Evolutionary conservation across 495 filamentous ascomycete genomes (phyloP).

Genomic region (Talaromyces thailandensis): DNA sequence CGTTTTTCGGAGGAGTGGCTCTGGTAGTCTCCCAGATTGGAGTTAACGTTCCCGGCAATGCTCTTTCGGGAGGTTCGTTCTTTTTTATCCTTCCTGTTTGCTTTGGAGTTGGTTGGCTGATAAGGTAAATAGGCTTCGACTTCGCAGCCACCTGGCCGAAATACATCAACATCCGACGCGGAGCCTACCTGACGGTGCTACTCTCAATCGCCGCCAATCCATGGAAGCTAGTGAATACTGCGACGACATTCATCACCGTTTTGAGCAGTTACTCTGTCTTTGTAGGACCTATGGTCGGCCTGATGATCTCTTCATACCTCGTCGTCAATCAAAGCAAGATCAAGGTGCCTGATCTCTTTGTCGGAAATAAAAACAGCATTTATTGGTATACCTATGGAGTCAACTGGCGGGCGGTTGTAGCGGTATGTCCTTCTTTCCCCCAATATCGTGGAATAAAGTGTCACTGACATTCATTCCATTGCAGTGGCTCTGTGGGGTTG

Average conservation of each 20-base stretch:
- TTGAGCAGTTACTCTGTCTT: conserved; percentile 41
- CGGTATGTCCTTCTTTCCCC: conserved; percentile 10
- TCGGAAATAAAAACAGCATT: conserved; percentile 17
- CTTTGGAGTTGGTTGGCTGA: not conserved
- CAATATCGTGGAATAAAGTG: not conserved
- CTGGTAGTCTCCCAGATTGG: conserved; percentile 45
- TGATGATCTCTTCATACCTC: conserved; percentile 33
- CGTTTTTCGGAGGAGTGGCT: conserved; percentile 42
- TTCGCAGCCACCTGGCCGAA: conserved; percentile 47
- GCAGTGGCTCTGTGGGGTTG: conserved; percentile 17
- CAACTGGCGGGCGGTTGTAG: conserved; percentile 33
- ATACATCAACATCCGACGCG: conserved; percentile 50
- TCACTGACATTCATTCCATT: not conserved
- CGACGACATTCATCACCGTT: conserved; percentile 38
- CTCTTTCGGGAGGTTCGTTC: conserved; percentile 29
- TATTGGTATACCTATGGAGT: conserved; percentile 33
- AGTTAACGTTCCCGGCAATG: conserved; percentile 50
- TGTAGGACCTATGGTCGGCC: conserved; percentile 31
- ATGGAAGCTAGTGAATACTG: conserved; percentile 42
- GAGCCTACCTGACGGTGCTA: conserved; percentile 40
- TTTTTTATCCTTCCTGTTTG: not conserved
- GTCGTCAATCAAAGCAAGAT: conserved; percentile 26
- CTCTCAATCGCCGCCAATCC: conserved; percentile 40
- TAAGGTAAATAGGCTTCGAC: conserved; percentile 36
- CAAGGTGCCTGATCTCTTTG: conserved; percentile 31